phyloP scores from a whole-genome alignment of 352 stramenopile genomes.

The Globisporangium sylvaticum region DNA sequence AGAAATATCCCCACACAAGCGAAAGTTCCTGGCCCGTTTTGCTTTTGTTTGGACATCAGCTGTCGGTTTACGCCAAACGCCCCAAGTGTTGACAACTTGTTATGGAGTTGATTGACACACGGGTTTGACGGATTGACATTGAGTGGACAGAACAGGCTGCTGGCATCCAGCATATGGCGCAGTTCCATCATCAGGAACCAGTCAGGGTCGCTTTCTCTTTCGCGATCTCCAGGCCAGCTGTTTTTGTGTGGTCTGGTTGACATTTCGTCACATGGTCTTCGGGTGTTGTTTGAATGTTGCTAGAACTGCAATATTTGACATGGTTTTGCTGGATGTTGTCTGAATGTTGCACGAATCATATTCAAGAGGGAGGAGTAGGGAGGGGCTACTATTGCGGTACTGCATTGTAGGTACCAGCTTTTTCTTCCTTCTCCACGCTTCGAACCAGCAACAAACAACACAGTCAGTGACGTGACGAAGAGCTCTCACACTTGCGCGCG shows the following conservation, averaged over 20 bases:
- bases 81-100: too few relatives aligned
- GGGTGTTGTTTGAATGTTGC: neutral
- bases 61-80: too few relatives aligned
- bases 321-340: neutral
- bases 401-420: neutral
- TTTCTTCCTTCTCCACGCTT: conserved; percentile 1
- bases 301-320: too few relatives aligned
- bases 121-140: too few relatives aligned
- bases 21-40: too few relatives aligned
- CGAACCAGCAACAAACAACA: neutral
- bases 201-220: neutral
- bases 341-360: neutral
- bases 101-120: too few relatives aligned
- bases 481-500: neutral
- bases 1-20: too few relatives aligned
- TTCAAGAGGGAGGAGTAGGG: neutral
- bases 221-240: neutral
- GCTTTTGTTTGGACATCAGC: too few relatives aligned
- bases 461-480: neutral
- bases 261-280: neutral
- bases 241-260: neutral
- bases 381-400: neutral
- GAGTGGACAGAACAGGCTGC: too few relatives aligned
- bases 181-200: neutral
- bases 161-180: neutral